Base-by-base conservation (phyloP, 148 eudicot genomes). In the Arctostaphylos glauca region DNA sequence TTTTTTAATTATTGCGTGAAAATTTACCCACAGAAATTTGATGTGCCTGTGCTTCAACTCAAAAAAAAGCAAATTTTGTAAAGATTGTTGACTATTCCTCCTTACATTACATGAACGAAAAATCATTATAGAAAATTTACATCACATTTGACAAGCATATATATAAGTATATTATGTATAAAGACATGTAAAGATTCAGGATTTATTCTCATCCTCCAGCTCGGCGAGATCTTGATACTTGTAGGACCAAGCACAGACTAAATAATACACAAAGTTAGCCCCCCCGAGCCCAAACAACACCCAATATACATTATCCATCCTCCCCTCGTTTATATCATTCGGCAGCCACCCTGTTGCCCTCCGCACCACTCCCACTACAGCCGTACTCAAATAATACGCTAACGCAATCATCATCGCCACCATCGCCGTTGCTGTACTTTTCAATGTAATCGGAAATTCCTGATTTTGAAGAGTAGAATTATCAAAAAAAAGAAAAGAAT, bases 221-320 rank as follows among this genome's bases (percentile, higher is more conserved):
- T 80, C 46, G 2, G 81, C 83, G 18, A 54, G 74, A 81, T 38
- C 68, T 67, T 78, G 78, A 31, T 72, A 84, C 79, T 86, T 88
- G 64, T 88, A 88, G 25, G 84, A 31, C 58, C 70, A 14, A 5
- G 88, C 81, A 77, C 88, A 88, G 0, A 81, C 49, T 15, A 88
- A 44, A 52, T 58, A 88, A 47, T 86, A 88, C 3, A 77, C 84
- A 54, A 88, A 88, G 77, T 88, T 88, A 4, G 84, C 5, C 21
- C 73, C 75, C 19, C 80, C 90, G 64, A 76, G 6, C 25, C 80
- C 52, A 53, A 25, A 80, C 38, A 85, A 55, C 48, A 88, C 2
- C 90, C 90, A 88, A 44, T 82, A 88, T 55, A 87, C 84, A 55
- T 85, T 81, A 52, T 89, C 89, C 66, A 89, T 25, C 78, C 85